phyloP scores from a whole-genome alignment of 148 eudicot genomes.

The Nyssa sinensis region DNA sequence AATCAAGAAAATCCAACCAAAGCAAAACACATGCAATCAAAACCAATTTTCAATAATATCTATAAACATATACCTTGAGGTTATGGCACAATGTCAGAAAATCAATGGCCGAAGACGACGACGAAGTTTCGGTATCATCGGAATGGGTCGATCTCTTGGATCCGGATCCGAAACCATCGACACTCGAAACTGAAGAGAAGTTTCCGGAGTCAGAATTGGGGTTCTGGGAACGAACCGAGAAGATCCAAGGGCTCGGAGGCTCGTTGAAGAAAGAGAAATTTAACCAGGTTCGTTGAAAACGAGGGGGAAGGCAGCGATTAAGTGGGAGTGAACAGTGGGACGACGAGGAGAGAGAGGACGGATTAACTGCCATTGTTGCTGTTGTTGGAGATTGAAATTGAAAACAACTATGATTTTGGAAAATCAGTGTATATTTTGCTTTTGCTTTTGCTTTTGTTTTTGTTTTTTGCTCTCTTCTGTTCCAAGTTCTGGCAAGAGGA shows the following conservation, averaged over 20 bases:
- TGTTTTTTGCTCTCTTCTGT: too few relatives aligned
- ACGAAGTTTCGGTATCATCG: slow-evolving; percentile 27
- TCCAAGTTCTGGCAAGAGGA: too few relatives aligned
- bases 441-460: too few relatives aligned
- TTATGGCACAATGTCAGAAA: slow-evolving; percentile 84
- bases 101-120: slow-evolving; percentile 69
- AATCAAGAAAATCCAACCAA: neutral
- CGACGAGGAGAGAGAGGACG: slow-evolving; percentile 17
- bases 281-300: neutral
- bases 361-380: slow-evolving; percentile 13
- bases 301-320: neutral
- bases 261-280: slow-evolving; percentile 14
- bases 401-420: too few relatives aligned
- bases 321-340: slow-evolving; percentile 13
- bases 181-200: neutral
- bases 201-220: slow-evolving; percentile 23
- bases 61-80: slow-evolving; percentile 52
- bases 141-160: slow-evolving; percentile 8
- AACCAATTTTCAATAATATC: neutral
- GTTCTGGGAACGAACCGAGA: slow-evolving; percentile 43
- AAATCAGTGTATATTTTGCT: too few relatives aligned
- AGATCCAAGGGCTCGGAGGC: slow-evolving; percentile 21
- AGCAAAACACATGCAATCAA: neutral
- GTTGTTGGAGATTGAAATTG: neutral
- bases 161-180: slow-evolving; percentile 22